phyloP scores from a whole-genome alignment of 2,329 filamentous ascomycete genomes.

The Fusarium sp. region DNA sequence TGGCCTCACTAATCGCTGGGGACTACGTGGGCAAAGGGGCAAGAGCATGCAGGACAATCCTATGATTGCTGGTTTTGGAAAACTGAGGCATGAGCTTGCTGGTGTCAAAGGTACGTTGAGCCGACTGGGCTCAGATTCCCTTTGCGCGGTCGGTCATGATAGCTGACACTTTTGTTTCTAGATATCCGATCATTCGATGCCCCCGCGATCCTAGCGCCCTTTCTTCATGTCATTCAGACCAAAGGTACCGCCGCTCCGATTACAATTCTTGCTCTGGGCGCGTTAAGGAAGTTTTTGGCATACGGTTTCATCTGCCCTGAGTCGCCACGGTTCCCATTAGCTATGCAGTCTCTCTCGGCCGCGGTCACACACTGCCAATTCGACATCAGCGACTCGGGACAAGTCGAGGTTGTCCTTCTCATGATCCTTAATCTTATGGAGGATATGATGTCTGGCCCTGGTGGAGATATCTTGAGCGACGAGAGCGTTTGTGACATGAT shows the following conservation, averaged over 20 bases:
- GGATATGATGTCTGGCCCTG: constrained; percentile 94
- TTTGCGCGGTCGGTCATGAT: constrained; percentile 1
- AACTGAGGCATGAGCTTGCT: constrained; percentile 88
- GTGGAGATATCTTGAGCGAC: constrained; percentile 93
- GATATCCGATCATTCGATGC: constrained; percentile 93
- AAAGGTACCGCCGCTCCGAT: constrained; percentile 97
- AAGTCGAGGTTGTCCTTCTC: constrained; percentile 94
- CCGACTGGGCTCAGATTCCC: not conserved
- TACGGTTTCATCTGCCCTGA: constrained; percentile 90
- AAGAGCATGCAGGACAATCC: constrained; percentile 99
- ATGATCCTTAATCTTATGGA: constrained; percentile 98
- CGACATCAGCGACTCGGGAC: constrained; percentile 93
- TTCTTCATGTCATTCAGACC: constrained; percentile 95
- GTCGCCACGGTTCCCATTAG: constrained; percentile 89
- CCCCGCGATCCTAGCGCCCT: constrained; percentile 89
- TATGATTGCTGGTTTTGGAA: constrained; percentile 93
- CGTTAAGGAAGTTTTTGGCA: constrained; percentile 95
- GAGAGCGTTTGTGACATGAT: constrained; percentile 99
- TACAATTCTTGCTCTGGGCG: constrained; percentile 92
- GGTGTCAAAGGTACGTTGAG: constrained; percentile 78
- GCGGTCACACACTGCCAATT: constrained; percentile 98
- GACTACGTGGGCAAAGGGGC: constrained; percentile 92
- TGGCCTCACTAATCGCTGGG: constrained; percentile 87
- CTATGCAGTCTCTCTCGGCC: constrained; percentile 94
- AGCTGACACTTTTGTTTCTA: constrained; percentile 53